Percentiles rank a stretch among this genome's conserved stretches.
Evolutionary conservation across 306 rosid species (phyloP).

Genomic region (Quillaja saponaria): DNA sequence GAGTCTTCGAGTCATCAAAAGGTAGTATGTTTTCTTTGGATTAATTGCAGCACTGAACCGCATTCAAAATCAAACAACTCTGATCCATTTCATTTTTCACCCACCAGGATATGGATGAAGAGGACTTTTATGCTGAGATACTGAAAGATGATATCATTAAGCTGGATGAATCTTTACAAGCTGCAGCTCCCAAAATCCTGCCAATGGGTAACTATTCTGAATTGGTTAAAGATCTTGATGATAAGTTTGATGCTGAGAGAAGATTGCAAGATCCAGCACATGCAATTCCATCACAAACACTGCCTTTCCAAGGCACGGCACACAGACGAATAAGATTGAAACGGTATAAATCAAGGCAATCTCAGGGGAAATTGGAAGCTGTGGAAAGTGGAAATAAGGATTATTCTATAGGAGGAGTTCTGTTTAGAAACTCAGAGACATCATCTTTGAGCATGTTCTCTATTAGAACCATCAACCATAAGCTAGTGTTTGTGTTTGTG

Average conservation of each 20-base stretch:
- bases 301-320: constrained; percentile 63
- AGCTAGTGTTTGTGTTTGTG: background rate
- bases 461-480: background rate
- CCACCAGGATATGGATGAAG: constrained; percentile 60
- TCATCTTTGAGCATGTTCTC: background rate
- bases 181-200: constrained; percentile 1
- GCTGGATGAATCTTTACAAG: constrained; percentile 54
- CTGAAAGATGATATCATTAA: constrained; percentile 79
- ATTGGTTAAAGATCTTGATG: background rate
- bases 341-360: background rate
- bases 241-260: constrained; percentile 38
- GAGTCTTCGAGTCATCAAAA: background rate
- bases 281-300: too few relatives aligned
- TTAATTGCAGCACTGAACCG: background rate
- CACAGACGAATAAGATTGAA: constrained; percentile 52
- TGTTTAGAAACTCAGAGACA: background rate
- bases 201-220: background rate
- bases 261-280: constrained; percentile 30
- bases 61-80: background rate
- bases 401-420: background rate
- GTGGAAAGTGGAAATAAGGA: background rate
- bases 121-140: constrained; percentile 76
- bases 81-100: constrained; percentile 6
- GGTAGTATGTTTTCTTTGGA: background rate
- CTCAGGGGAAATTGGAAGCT: background rate